These are phyloP conservation scores for Penicillium sp. DNA, from an alignment of 2,329 filamentous ascomycete genomes.

Conservation along the genomic window DNA sequence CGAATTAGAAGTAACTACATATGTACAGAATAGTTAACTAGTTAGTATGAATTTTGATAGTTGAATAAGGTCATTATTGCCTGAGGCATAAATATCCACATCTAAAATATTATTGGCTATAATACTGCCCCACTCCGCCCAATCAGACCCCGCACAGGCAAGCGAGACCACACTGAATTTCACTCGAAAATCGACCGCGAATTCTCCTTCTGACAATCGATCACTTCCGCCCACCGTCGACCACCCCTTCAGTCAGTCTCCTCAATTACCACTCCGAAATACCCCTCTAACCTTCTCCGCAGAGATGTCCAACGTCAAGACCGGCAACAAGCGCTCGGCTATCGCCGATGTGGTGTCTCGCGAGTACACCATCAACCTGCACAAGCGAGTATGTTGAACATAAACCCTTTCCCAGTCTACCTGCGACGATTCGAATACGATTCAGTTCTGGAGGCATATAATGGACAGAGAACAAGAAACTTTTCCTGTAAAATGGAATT, in stretches of 20 bases:
- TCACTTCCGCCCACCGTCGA: slow-evolving; percentile 42
- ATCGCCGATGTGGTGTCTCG: slow-evolving; percentile 98
- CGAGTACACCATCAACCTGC: slow-evolving; percentile 99
- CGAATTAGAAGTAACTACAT: background rate
- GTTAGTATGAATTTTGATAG: background rate
- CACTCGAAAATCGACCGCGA: slow-evolving; percentile 29
- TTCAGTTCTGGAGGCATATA: slow-evolving; percentile 27
- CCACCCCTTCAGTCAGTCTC: slow-evolving; percentile 40
- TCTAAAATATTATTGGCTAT: background rate
- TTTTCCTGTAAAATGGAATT: slow-evolving; percentile 23
- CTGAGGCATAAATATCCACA: slow-evolving; percentile 8
- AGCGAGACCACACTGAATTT: slow-evolving; percentile 43
- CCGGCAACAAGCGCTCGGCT: slow-evolving; percentile 83
- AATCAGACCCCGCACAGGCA: slow-evolving; percentile 33
- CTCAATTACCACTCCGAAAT: background rate
- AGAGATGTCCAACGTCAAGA: slow-evolving; percentile 68
- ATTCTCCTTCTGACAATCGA: slow-evolving; percentile 34
- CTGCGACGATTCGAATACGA: slow-evolving; percentile 26
- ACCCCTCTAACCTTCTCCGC: slow-evolving; percentile 25
- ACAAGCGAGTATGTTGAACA: slow-evolving; percentile 87
- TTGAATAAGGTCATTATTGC: background rate
- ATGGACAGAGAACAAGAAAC: slow-evolving; percentile 38
- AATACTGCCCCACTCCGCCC: slow-evolving; percentile 9
- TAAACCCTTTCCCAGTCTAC: slow-evolving; percentile 15
- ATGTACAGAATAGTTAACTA: too few relatives aligned